phyloP scores from a whole-genome alignment of 2,329 filamentous ascomycete genomes.

The Fusarium chlamydosporum region DNA sequence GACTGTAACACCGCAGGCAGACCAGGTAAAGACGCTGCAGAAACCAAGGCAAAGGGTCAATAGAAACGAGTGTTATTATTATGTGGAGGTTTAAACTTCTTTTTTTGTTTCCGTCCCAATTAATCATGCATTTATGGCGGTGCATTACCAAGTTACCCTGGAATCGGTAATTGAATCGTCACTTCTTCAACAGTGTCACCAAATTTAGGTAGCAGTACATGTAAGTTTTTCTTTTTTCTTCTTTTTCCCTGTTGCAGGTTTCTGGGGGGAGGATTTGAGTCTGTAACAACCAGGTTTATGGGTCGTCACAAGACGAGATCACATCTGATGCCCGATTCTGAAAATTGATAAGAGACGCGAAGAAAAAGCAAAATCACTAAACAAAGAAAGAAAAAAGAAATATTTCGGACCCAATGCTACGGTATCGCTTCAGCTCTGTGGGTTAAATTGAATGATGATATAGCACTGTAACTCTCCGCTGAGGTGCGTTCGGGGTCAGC shows the following conservation, averaged over 20 bases:
- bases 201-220: not conserved
- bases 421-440: slow-evolving; percentile 17
- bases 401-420: slow-evolving; percentile 16
- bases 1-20: slow-evolving; percentile 21
- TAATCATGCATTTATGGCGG: slow-evolving; percentile 4
- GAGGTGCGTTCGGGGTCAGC: slow-evolving; percentile 11
- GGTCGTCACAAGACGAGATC: slow-evolving; percentile 19
- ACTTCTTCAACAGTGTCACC: slow-evolving; percentile 7
- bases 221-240: slow-evolving; percentile 26
- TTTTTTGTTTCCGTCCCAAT: slow-evolving; percentile 1
- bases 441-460: slow-evolving; percentile 5
- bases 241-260: not conserved
- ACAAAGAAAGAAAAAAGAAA: slow-evolving; percentile 9
- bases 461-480: slow-evolving; percentile 18
- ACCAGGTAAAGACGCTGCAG: slow-evolving; percentile 7
- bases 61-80: slow-evolving; percentile 13
- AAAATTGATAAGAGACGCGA: slow-evolving; percentile 30
- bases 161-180: not conserved
- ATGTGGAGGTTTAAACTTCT: slow-evolving; percentile 10
- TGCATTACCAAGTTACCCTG: not conserved
- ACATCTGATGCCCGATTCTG: slow-evolving; percentile 23
- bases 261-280: not conserved
- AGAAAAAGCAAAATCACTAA: slow-evolving; percentile 9
- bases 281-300: slow-evolving; percentile 10
- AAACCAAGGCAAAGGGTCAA: slow-evolving; percentile 31